Evolutionary conservation across 495 filamentous ascomycete species (phyloP), one percentile per base, ranked within the genome.

Genomic region (Choiromyces venosus): DNA sequence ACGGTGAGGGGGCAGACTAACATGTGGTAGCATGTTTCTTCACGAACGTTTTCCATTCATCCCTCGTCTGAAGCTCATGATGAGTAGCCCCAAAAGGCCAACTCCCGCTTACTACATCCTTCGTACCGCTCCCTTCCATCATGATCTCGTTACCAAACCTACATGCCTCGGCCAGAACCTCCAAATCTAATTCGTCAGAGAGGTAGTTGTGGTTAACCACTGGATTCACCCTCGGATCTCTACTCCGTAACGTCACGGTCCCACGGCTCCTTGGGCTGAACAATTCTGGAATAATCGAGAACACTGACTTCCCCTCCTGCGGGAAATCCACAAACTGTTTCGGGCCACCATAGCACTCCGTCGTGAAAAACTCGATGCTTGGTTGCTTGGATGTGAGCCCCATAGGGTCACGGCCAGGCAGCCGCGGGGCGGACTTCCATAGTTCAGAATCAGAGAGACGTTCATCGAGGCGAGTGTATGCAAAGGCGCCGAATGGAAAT

Each of bases 401-500:
- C 84, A 87, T 86, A 3, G 86, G 85, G 68, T 87, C 85, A n/a
- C 85, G 83, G 36, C 85, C 85, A 56, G 82, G 80, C 70, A 81
- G 40, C 14, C 83, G 82, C 9, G 83, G 79, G 0, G 84, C 81
- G 42, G 82, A 80, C 21, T 81, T 75, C 85, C 84, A 87, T 7
- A 85, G 68, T 3, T 83, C 82, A 68, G 85, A 82, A 64, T 82
- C 72, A 40, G 83, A 80, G 4, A 87, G 82, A n/a, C 85, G 84
- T 10, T 86, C 82, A 75, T 86, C 84, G 37, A 88, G 78, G 37
- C 86, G 83, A 14, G 86, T 84, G 76, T 83, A 89, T 12, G 85
- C 87, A 73, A 87, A 87, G 16, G 82, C 78, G 66, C 87, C 87
- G 78, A 87, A 87, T 36, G 86, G 86, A 76, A 87, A 86, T 16